phyloP scores from a whole-genome alignment of 1,139 yeast genomes.

The Saccharomyces hybrid region DNA sequence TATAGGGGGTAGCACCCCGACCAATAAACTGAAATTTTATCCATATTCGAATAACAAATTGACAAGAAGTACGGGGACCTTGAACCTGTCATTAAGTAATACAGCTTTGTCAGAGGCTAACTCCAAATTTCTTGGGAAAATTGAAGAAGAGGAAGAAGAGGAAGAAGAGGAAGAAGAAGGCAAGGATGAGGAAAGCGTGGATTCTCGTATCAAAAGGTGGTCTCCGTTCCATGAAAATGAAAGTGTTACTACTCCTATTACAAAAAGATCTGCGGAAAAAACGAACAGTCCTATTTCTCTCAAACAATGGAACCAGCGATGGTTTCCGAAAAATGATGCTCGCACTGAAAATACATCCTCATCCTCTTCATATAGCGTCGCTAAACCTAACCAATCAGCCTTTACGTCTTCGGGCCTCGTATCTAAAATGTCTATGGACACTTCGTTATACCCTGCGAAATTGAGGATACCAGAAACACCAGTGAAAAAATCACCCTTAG shows the following conservation, averaged over 20 bases:
- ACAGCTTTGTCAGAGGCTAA: neutral
- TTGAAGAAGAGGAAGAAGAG: conserved; percentile 11
- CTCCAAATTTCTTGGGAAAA: conserved; percentile 9
- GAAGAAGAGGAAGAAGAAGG: conserved; percentile 14
- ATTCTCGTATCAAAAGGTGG: conserved; percentile 19
- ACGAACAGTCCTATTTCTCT: neutral
- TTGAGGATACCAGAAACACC: conserved; percentile 31
- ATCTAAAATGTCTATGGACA: conserved; percentile 22
- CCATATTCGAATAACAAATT: conserved; percentile 24
- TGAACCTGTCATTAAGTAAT: conserved; percentile 25
- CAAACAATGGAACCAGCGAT: neutral
- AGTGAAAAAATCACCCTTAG: conserved; percentile 27
- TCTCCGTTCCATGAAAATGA: conserved; percentile 21
- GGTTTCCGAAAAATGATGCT: conserved; percentile 4
- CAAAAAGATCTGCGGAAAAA: neutral
- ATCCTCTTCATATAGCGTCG: conserved; percentile 8
- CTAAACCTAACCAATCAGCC: conserved; percentile 24
- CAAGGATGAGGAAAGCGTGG: conserved; percentile 12
- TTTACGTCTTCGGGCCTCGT: conserved; percentile 25
- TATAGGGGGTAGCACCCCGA: neutral
- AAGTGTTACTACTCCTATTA: conserved; percentile 1
- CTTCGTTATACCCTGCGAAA: conserved; percentile 16
- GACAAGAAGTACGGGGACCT: conserved; percentile 29
- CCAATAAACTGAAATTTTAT: conserved; percentile 22
- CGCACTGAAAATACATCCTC: conserved; percentile 3